Evolutionary conservation across 2,329 filamentous ascomycete genomes (phyloP).

Genomic region (Ilyonectria mors-panacis): DNA sequence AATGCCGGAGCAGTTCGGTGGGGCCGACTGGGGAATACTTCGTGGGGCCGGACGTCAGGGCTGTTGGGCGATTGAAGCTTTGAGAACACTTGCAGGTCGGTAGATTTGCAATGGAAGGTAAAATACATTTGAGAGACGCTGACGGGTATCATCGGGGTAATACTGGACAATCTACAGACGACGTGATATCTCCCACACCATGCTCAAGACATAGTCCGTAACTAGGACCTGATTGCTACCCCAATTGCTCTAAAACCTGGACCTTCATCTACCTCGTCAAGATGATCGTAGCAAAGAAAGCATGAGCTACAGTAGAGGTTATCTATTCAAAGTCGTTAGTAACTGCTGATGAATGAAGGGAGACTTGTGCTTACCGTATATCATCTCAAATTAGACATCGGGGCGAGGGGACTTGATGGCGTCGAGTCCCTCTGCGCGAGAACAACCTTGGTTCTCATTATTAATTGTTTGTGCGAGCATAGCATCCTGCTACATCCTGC

Average conservation of each 20-base stretch:
- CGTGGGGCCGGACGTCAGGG: slow-evolving; percentile 3
- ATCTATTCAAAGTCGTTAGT: not conserved
- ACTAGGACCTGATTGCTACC: not conserved
- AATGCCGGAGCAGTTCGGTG: not conserved
- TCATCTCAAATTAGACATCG: not conserved
- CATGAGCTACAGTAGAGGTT: not conserved
- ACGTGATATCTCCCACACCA: not conserved
- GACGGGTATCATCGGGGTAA: slow-evolving; percentile 19
- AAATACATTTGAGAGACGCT: not conserved
- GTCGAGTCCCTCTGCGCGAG: not conserved
- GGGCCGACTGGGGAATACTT: slow-evolving; percentile 5
- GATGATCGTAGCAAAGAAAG: not conserved
- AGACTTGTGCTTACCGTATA: not conserved
- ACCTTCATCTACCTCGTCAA: not conserved
- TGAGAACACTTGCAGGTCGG: not conserved
- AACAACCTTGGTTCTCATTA: not conserved
- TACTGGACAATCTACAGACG: not conserved
- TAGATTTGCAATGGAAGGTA: not conserved
- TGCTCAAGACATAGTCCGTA: not conserved
- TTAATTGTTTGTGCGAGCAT: not conserved
- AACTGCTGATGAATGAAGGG: not conserved
- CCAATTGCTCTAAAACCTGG: not conserved
- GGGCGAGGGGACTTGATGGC: not conserved
- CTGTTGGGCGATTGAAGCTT: not conserved
- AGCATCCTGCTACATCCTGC: not conserved